Base-by-base conservation (phyloP, 164 flowering plant species). In the Brasenia schreberi region DNA sequence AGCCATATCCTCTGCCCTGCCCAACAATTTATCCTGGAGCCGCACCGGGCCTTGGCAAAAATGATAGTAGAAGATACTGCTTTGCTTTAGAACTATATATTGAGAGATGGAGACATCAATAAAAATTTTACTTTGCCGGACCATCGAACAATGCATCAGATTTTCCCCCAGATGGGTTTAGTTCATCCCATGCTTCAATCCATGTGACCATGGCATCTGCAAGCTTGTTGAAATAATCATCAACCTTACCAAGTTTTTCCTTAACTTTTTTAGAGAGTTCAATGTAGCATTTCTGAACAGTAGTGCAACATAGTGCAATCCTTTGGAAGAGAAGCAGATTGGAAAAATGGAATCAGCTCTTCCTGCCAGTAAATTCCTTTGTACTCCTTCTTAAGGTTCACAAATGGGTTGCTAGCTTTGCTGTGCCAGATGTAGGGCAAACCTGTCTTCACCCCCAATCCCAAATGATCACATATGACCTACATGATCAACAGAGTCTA, bases 141-240 rank as follows among this genome's bases (percentile, higher is more conserved):
- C 81, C 82, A 42, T 75, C 79, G 61, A 7, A 71, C 78, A 45
- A 69, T 68, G 73, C 78, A 45, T 70, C 70, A 44, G 73, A n/a
- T 14, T 59, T 69, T 12, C 72, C 72, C 62, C 65, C 78, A 5
- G 80, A 65, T 64, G 87, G 83, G 82, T 87, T 87, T 60, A 81
- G 83, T 77, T 87, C 90, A 60, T 85, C 87, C 93, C 93, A 87
- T 59, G 87, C 87, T 70, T 87, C 87, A 11, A 87, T 81, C 90
- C 93, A 87, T 56, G 88, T 85, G 44, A 87, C 79, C 93, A 87
- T 85, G 68, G 90, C 89, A 71, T 84, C 87, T 0, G 89, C 86
- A 12, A 87, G 79, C 80, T 84, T n/a, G n/a, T n/a, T n/a, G n/a
- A n/a, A n/a, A n/a, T n/a, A n/a, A n/a, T n/a, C n/a, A n/a, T n/a